Evolutionary conservation across 768 basidiomycete species (phyloP).

Genomic region (Tylopilus sp.): DNA sequence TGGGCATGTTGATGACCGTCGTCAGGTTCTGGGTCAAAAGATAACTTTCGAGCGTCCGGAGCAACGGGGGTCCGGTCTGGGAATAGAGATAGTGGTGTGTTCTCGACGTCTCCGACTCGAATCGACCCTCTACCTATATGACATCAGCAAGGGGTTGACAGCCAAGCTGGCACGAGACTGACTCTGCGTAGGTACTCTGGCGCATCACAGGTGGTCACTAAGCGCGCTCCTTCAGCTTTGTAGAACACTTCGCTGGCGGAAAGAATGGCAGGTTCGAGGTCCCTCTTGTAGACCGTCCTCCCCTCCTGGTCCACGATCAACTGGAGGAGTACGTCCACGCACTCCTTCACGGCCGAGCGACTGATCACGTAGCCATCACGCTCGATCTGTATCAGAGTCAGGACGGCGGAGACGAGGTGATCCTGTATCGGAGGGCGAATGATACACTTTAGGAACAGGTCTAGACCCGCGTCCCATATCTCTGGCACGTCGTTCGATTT

Average conservation of each 20-base stretch:
- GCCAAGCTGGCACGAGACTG: conserved; percentile 26
- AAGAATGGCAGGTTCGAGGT: conserved; percentile 82
- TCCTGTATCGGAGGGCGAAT: conserved; percentile 78
- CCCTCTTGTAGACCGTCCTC: conserved; percentile 71
- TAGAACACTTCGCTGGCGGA: conserved; percentile 80
- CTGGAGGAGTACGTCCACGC: conserved; percentile 78
- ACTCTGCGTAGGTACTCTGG: conserved; percentile 80
- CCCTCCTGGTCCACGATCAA: conserved; percentile 51
- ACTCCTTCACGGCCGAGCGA: conserved; percentile 86
- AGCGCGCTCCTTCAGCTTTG: conserved; percentile 60
- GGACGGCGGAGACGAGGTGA: conserved; percentile 76
- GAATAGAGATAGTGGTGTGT: conserved; percentile 83
- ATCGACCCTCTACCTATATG: conserved; percentile 70
- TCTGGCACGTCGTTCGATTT: conserved; percentile 69
- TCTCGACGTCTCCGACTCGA: conserved; percentile 80
- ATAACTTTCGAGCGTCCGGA: conserved; percentile 69
- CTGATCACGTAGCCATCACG: conserved; percentile 89
- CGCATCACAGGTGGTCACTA: conserved; percentile 75
- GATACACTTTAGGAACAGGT: conserved; percentile 81
- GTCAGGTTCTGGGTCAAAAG: conserved; percentile 76
- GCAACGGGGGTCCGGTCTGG: conserved; percentile 64
- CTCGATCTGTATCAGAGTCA: conserved; percentile 86
- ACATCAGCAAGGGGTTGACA: conserved; percentile 9
- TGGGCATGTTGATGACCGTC: conserved; percentile 72
- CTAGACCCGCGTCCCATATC: conserved; percentile 77